These are phyloP conservation scores for Harringtonia aguacate DNA, from an alignment of 2,329 filamentous ascomycete genomes.

Conservation along the genomic window DNA sequence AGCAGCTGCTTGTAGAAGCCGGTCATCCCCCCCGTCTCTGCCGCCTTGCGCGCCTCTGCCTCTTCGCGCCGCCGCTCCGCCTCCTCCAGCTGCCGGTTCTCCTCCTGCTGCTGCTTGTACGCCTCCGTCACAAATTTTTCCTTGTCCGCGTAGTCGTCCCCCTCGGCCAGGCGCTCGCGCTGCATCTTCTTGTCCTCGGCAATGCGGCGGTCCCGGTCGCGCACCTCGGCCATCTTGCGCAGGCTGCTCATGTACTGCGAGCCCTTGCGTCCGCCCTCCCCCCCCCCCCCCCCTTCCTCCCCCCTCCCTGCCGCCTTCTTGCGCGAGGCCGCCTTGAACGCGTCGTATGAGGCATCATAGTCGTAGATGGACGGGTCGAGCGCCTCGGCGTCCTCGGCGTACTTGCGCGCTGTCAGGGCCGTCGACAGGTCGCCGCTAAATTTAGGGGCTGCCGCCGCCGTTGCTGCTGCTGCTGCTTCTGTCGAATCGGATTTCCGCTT, in stretches of 20 bases:
- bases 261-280: constrained; percentile 48
- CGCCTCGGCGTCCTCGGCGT: constrained; percentile 53
- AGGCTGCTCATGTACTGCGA: constrained; percentile 70
- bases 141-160: constrained; percentile 71
- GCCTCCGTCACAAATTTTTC: constrained; percentile 80
- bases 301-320: constrained; percentile 34
- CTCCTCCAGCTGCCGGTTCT: constrained; percentile 57
- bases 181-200: constrained; percentile 74
- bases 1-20: constrained; percentile 69
- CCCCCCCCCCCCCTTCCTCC: constrained; percentile 39
- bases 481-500: constrained; percentile 20
- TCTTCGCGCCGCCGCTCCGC: constrained; percentile 60
- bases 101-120: constrained; percentile 72
- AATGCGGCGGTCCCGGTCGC: constrained; percentile 67
- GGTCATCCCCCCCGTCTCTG: constrained; percentile 52
- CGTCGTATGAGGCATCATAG: constrained; percentile 75
- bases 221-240: constrained; percentile 60
- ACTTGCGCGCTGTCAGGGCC: constrained; percentile 49
- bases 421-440: constrained; percentile 60
- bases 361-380: constrained; percentile 71
- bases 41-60: constrained; percentile 52
- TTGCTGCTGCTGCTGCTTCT: no score
- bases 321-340: constrained; percentile 50
- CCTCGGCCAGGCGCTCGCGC: constrained; percentile 67
- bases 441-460: no score